A percentile compares a stretch with the other conserved stretches of the same genome.
Conservation (phyloP, 192 early-diverging fungal genomes). For the Coemansia sp. region DNA sequence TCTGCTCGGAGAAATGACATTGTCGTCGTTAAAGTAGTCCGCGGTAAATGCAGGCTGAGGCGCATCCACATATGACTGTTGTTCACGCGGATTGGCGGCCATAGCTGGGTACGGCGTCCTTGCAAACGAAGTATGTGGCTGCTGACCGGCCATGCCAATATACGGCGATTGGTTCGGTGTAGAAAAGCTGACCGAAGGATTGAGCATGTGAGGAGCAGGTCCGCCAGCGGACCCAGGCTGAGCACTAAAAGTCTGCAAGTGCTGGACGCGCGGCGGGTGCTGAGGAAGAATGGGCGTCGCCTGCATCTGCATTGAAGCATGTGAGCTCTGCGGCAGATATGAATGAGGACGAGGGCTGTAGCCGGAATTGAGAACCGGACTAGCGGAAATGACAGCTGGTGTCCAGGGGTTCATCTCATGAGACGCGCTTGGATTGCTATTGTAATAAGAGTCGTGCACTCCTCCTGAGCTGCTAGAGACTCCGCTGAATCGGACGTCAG, state of each 20-base stretch:
- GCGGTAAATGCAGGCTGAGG: constrained; percentile 23
- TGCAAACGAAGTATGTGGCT: constrained; percentile 18
- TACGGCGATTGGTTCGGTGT: constrained; percentile 23
- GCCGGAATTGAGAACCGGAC: neutral
- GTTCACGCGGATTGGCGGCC: neutral
- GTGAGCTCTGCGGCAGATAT: neutral
- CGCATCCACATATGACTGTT: neutral
- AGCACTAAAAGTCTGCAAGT: neutral
- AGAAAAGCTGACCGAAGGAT: constrained; percentile 21
- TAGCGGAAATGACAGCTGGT: neutral
- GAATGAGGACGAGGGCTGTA: constrained; percentile 6
- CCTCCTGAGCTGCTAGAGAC: neutral
- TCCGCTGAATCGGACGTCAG: constrained; percentile 1
- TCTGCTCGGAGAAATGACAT: constrained; percentile 4
- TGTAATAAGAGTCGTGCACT: neutral
- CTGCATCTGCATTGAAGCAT: constrained; percentile 15
- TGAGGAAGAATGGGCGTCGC: constrained; percentile 11
- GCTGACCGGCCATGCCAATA: constrained; percentile 10
- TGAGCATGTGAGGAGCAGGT: constrained; percentile 1
- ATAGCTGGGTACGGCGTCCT: constrained; percentile 34
- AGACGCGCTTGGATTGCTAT: neutral
- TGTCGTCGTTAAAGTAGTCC: constrained; percentile 24
- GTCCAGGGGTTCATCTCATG: constrained; percentile 1
- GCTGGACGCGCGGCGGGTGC: constrained; percentile 4
- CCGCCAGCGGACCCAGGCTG: constrained; percentile 4